These are phyloP conservation scores for Penicillium chermesinum DNA, from an alignment of 495 filamentous ascomycete genomes.

Conservation along the genomic window DNA sequence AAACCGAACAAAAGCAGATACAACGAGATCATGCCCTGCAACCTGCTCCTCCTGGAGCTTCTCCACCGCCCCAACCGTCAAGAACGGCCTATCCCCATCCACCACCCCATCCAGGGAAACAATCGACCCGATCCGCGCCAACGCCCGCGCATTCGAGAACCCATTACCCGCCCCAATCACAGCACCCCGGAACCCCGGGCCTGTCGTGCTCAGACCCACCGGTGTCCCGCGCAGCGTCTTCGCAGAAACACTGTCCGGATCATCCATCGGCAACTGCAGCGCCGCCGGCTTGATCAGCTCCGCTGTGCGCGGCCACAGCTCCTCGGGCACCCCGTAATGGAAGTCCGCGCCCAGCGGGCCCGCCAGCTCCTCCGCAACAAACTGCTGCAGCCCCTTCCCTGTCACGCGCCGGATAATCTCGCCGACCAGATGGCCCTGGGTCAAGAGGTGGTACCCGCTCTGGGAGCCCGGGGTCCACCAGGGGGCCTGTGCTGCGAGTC, in stretches of 20 bases:
- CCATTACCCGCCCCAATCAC: slow-evolving; percentile 29
- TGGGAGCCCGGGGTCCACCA: slow-evolving; percentile 41
- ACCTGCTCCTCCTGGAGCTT: slow-evolving; percentile 36
- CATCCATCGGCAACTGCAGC: not conserved
- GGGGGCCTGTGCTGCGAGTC: slow-evolving; percentile 34
- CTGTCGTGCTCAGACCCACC: not conserved
- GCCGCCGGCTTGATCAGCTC: slow-evolving; percentile 17
- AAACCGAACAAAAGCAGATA: slow-evolving; percentile 21
- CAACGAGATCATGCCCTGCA: slow-evolving; percentile 29
- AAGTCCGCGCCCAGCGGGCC: slow-evolving; percentile 38
- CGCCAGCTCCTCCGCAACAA: slow-evolving; percentile 38
- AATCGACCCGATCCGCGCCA: slow-evolving; percentile 28
- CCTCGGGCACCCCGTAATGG: slow-evolving; percentile 28
- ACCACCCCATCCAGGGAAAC: slow-evolving; percentile 28
- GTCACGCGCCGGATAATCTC: slow-evolving; percentile 35
- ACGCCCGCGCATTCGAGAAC: slow-evolving; percentile 30
- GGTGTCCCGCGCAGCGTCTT: slow-evolving; percentile 13
- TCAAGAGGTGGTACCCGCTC: slow-evolving; percentile 35
- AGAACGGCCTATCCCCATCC: slow-evolving; percentile 21
- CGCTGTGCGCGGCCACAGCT: slow-evolving; percentile 27
- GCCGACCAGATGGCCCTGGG: slow-evolving; percentile 36
- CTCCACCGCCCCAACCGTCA: slow-evolving; percentile 29
- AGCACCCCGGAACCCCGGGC: slow-evolving; percentile 17
- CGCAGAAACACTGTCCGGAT: slow-evolving; percentile 11
- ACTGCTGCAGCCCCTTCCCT: slow-evolving; percentile 34